Evolutionary conservation across 2,329 filamentous ascomycete genomes (phyloP), one percentile per base, ranked within the genome.

Genomic region (Fusarium sp.): DNA sequence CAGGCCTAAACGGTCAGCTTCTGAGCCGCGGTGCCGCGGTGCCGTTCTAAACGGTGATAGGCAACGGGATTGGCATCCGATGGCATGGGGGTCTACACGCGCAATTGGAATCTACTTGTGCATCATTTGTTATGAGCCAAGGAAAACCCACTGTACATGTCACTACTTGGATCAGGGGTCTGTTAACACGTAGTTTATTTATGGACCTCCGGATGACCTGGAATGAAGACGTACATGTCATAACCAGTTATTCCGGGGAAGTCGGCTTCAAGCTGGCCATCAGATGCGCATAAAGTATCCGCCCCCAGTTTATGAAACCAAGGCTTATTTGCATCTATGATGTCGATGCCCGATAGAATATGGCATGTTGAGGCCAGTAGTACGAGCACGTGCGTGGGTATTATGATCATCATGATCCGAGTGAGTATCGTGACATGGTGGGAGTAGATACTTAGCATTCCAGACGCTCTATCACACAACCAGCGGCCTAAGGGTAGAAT

Each of bases 101-200:
- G 51, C 36, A 19, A 59, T 53, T 53, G 21, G 33, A 34, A 39
- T 43, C 57, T 39, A 28, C 15, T 21, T 33, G 39, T 45, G 42
- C 44, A 40, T 47, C 26, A 61, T 31, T 55, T 17, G 40, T 24
- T 28, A 34, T 9, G 15, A 31, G 40, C 40, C 45, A 62, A 66
- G 46, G 26, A 26, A 51, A 36, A 39, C n/a, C 11, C 19, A 40
- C 33, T 15, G 7, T 15, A 40, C 22, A 55, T 59, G 50, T 24
- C 36, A 24, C 65, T 60, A 31, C 24, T 19, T 62, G 66, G 44
- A 59, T 57, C 56, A 69, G 62, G 62, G 63, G 50, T 33, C 45
- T 46, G 28, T 34, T 64, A 26, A 46, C 50, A 57, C 59, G 38
- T 49, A 44, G 53, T 40, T 58, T 49, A 40, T 24, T 13, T 49